These are phyloP conservation scores for Eucalyptus grandis DNA, from an alignment of 345 rosid species.

Conservation along the genomic window DNA sequence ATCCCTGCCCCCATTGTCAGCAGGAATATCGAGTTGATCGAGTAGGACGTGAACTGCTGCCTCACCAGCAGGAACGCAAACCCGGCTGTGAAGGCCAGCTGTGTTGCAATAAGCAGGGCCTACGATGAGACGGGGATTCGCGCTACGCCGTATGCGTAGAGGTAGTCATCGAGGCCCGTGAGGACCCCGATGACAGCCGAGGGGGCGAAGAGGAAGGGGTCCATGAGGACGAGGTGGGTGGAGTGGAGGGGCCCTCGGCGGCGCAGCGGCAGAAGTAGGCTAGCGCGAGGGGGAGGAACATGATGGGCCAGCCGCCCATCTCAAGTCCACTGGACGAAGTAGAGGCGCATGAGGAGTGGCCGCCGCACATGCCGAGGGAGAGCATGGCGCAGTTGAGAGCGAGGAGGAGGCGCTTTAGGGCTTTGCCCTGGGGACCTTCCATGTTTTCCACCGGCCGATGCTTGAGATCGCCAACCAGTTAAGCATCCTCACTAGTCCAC, in stretches of 20 bases:
- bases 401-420: background rate
- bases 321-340: background rate
- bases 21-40: slow-evolving; percentile 52
- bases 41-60: slow-evolving; percentile 44
- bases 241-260: background rate
- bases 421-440: background rate
- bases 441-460: background rate
- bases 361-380: background rate
- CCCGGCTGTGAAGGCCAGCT: slow-evolving; percentile 53
- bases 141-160: slow-evolving; percentile 49
- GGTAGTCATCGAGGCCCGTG: slow-evolving; percentile 47
- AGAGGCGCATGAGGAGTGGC: background rate
- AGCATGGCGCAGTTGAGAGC: background rate
- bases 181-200: slow-evolving; percentile 31
- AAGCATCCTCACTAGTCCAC: background rate
- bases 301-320: background rate
- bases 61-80: slow-evolving; percentile 56
- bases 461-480: background rate
- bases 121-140: slow-evolving; percentile 60
- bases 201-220: slow-evolving; percentile 10
- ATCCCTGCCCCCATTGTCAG: slow-evolving; percentile 52
- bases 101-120: slow-evolving; percentile 46
- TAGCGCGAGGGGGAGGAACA: slow-evolving; percentile 22
- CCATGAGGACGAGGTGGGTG: slow-evolving; percentile 10
- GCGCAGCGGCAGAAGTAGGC: slow-evolving; percentile 18